These are phyloP conservation scores for Gracilaria caudata DNA, from an alignment of 23 red algal species.

Conservation along the genomic window DNA sequence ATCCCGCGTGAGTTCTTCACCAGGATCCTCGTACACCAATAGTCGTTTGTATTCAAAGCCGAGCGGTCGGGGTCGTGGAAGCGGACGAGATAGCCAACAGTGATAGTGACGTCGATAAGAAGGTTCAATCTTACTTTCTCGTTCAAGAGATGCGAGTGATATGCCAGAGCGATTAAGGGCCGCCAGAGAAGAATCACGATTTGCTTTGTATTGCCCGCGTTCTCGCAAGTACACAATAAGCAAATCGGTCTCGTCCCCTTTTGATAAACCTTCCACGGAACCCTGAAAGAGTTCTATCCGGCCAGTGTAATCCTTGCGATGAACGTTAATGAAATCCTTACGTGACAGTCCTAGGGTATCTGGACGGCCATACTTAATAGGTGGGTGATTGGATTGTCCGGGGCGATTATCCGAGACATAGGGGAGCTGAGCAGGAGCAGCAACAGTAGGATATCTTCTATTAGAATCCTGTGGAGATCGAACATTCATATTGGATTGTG, in stretches of 20 bases:
- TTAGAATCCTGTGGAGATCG: background rate
- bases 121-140: conserved; percentile 80
- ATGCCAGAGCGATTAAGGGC: conserved; percentile 80
- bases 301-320: conserved; percentile 88
- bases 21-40: conserved; percentile 92
- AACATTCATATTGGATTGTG: background rate
- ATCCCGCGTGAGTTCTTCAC: conserved; percentile 82
- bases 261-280: conserved; percentile 70
- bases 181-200: conserved; percentile 81
- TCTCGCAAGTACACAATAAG: conserved; percentile 88
- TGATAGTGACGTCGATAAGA: conserved; percentile 88
- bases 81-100: conserved; percentile 76
- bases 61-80: conserved; percentile 76
- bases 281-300: conserved; percentile 86
- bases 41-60: conserved; percentile 94
- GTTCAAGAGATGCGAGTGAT: conserved; percentile 69
- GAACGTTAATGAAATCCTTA: conserved; percentile 90
- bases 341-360: conserved; percentile 61
- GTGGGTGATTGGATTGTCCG: background rate
- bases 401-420: conserved; percentile 11
- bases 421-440: background rate
- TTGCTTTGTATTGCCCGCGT: conserved; percentile 80
- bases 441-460: background rate
- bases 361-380: conserved; percentile 62
- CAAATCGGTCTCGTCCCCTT: conserved; percentile 82